Conservation (phyloP, 2,329 filamentous ascomycete genomes). For the Aspergillus ustus region DNA sequence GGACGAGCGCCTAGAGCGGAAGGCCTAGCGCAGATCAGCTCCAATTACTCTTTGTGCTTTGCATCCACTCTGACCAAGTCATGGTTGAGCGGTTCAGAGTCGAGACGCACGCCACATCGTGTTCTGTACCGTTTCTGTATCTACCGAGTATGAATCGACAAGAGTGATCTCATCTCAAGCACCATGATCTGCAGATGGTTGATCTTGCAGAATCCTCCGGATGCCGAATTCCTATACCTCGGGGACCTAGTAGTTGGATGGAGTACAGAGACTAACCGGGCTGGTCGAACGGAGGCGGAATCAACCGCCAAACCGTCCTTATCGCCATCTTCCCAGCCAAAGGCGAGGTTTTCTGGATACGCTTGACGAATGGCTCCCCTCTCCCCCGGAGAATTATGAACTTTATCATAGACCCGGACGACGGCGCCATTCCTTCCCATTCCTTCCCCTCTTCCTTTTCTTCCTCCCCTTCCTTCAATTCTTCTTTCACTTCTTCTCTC, state of each 20-base stretch:
- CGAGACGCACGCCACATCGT: background rate
- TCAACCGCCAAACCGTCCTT: slow-evolving; percentile 1
- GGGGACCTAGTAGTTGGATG: background rate
- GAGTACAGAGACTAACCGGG: background rate
- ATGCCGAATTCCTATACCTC: background rate
- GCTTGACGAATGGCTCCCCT: background rate
- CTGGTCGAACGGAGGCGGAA: background rate
- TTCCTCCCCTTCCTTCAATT: background rate
- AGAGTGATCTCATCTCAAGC: background rate
- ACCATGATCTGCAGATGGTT: background rate
- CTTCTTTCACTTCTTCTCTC: background rate
- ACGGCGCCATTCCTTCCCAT: slow-evolving; percentile 2
- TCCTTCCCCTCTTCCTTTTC: slow-evolving; percentile 11
- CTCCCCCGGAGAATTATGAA: slow-evolving; percentile 8
- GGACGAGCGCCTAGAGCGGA: background rate
- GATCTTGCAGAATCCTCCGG: slow-evolving; percentile 1
- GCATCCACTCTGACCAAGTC: background rate
- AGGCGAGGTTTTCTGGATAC: background rate
- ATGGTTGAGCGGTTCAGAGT: background rate
- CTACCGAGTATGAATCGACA: background rate
- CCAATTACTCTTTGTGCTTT: background rate
- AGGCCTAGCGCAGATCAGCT: slow-evolving; percentile 16
- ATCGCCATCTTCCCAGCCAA: slow-evolving; percentile 9
- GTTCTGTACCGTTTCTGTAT: background rate
- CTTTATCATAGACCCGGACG: slow-evolving; percentile 1